These are phyloP conservation scores for Marchantia paleacea DNA, from an alignment of 225 moss, liverwort and hornwort species.

Conservation along the genomic window DNA sequence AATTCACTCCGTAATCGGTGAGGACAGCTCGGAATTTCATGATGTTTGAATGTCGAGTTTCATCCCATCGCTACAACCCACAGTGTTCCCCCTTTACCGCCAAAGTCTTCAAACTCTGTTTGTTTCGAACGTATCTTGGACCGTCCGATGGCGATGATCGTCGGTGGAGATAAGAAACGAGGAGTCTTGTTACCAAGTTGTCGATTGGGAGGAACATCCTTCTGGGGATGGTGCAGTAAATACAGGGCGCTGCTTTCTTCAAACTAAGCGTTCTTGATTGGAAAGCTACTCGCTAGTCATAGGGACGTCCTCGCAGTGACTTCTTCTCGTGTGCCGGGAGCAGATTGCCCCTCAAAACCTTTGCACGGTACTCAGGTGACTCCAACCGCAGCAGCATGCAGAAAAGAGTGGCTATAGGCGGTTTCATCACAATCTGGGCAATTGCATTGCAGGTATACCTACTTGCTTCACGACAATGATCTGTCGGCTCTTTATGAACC, in stretches of 20 bases:
- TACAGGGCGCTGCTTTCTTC: no score
- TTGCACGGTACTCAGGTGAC: neutral
- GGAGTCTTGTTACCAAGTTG: neutral
- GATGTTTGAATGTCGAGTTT: constrained; percentile 9
- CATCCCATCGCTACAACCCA: neutral
- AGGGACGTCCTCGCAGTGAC: no score
- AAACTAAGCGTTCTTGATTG: no score
- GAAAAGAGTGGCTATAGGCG: constrained; percentile 29
- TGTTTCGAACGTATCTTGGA: neutral
- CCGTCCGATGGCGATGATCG: constrained; percentile 9
- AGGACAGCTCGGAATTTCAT: constrained; percentile 95
- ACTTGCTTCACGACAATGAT: no score
- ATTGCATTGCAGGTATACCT: constrained; percentile 31
- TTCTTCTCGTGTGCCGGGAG: no score
- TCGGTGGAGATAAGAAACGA: neutral
- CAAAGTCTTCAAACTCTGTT: neutral
- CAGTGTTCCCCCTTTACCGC: neutral
- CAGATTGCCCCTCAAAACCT: no score
- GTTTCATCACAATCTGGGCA: constrained; percentile 38
- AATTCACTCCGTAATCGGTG: constrained; percentile 79
- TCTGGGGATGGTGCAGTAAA: neutral
- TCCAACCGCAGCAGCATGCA: constrained; percentile 14
- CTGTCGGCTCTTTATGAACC: no score
- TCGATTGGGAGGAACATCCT: no score
- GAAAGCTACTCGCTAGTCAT: no score